Percentiles rank a stretch among this genome's conserved stretches.
phyloP scores from a whole-genome alignment of 371 early-diverging fungal genomes.

The Rhizopus sp. region DNA sequence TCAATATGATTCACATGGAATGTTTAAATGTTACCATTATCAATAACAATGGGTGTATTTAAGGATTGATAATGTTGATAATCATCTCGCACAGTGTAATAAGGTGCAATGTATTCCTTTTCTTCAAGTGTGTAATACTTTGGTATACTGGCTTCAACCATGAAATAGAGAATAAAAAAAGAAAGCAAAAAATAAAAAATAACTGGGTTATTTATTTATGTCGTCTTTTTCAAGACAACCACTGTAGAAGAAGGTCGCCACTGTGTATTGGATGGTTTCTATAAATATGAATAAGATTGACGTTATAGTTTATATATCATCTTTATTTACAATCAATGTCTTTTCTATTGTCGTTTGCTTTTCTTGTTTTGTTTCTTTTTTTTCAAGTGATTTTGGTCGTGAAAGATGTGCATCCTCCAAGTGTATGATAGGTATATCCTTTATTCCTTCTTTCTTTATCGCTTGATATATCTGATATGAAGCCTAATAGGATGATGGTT shows the following conservation, averaged over 20 bases:
- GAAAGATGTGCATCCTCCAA: not conserved
- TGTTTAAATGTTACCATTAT: conserved; percentile 50
- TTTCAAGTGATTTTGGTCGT: not conserved
- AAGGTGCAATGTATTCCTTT: conserved; percentile 29
- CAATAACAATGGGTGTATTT: conserved; percentile 65
- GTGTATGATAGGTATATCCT: not conserved
- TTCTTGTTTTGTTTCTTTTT: not conserved
- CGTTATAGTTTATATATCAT: not conserved
- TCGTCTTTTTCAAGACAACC: not conserved
- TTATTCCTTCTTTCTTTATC: not conserved
- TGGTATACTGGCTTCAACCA: conserved; percentile 35
- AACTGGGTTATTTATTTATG: conserved; percentile 3
- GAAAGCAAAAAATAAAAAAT: not conserved
- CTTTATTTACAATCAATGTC: not conserved
- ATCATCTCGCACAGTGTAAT: conserved; percentile 21
- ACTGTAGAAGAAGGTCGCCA: not conserved
- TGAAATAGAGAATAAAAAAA: conserved; percentile 1
- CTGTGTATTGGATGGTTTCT: not conserved
- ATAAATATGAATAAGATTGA: not conserved
- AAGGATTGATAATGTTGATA: conserved; percentile 24
- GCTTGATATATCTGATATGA: conserved; percentile 18
- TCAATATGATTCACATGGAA: not conserved
- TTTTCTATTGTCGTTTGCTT: not conserved
- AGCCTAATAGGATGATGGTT: conserved; percentile 6
- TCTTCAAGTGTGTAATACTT: conserved; percentile 31